Evolutionary conservation across 1,284 basidiomycete genomes (phyloP), one percentile per base, ranked within the genome.

Genomic region (Cutaneotrichosporon sp.): DNA sequence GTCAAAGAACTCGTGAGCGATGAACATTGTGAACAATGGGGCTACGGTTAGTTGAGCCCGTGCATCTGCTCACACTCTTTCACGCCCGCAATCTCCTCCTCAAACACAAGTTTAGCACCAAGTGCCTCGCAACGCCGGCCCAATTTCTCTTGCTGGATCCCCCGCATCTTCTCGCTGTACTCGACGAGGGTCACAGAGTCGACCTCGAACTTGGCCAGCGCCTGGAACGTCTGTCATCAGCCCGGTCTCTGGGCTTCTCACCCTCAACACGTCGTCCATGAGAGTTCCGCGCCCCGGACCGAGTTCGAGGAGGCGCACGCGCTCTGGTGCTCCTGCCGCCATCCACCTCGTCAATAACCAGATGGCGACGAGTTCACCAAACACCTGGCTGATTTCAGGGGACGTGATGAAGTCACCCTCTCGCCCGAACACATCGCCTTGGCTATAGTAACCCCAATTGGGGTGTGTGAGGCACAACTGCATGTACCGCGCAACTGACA

Each of bases 1-100:
- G 75, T 99, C 97, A 69, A 99, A 98, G 81, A 99, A 97, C 76
- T 99, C 97, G 77, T 99, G 96, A 0, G 96, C 97, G 8, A 97
- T 82, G 22, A 97, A 79, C 82, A 97, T 88, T 0, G 93, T 97
- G 78, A 89, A 98, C 49, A 81, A 82, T 18, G 86, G 84, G 36
- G 82, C 68, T 70, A 58, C 46, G 57, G n/a, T 4, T 11, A 11
- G 31, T n/a, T 38, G 16, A 14, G 1, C 10, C 22, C 13, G 13
- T 16, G 1, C 7, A 2, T 11, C 3, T 34, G 8, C 77, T 72
- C 58, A 80, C 81, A 71, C 26, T 81, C 66, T 0, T 85, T 80
- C 0, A 98, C 81, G 40, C 90, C 86, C 40, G 90, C 87, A 8
- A 96, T 79, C 0, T 85, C 83, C 60, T 90, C 86, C 72, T 90